Evolutionary conservation across 257 asterid species (phyloP).

Genomic region (Coffea eugenioides): DNA sequence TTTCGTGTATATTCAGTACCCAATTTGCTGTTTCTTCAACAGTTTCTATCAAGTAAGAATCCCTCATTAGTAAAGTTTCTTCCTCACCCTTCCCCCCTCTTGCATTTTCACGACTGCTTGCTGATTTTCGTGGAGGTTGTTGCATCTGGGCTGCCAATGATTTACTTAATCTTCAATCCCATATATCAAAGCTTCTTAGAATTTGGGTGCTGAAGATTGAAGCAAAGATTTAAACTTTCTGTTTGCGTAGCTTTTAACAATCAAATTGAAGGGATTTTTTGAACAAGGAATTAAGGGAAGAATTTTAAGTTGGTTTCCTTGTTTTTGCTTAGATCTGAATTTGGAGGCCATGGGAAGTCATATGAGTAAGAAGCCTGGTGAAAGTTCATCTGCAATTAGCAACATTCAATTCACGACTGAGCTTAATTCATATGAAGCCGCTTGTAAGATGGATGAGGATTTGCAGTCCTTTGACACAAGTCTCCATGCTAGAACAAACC

Average conservation of each 20-base stretch:
- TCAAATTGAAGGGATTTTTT: conserved; percentile 1
- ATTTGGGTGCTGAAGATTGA: conserved; percentile 6
- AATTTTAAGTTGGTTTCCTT: conserved; percentile 13
- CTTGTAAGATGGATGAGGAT: conserved; percentile 67
- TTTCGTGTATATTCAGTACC: neutral
- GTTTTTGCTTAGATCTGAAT: conserved; percentile 19
- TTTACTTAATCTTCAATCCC: neutral
- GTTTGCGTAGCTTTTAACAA: neutral
- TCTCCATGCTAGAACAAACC: conserved; percentile 67
- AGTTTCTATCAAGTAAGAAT: conserved; percentile 23
- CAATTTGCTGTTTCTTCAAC: conserved; percentile 23
- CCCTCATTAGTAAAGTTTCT: neutral
- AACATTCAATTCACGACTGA: conserved; percentile 49
- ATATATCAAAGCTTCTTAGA: neutral
- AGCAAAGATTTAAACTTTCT: neutral
- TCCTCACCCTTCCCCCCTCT: neutral
- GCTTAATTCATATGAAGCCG: conserved; percentile 71
- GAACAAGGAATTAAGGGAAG: neutral
- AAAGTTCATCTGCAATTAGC: conserved; percentile 53
- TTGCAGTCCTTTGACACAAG: conserved; percentile 62
- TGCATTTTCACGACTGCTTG: neutral
- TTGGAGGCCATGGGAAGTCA: conserved; percentile 71
- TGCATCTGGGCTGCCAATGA: neutral
- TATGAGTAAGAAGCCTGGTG: conserved; percentile 75
- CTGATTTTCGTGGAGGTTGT: conserved; percentile 2